phyloP scores from a whole-genome alignment of 108 stramenopile species.

The Nitzschia palea region DNA sequence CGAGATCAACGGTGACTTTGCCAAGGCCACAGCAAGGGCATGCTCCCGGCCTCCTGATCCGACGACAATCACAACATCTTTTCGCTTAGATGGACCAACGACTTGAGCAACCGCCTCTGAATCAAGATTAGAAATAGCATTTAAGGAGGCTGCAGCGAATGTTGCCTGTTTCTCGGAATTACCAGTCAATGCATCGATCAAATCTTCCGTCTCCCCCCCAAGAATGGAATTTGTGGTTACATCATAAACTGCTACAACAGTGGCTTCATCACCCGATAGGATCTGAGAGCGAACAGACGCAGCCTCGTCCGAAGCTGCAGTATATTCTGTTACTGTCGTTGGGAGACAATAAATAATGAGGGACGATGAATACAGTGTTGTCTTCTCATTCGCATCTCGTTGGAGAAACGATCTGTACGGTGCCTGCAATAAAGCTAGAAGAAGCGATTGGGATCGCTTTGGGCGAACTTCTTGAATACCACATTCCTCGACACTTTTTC shows the following conservation, averaged over 20 bases:
- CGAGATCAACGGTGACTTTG: conserved; percentile 72
- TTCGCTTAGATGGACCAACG: conserved; percentile 20
- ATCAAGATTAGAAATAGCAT: conserved; percentile 55
- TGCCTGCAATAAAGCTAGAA: conserved; percentile 57
- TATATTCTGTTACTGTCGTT: conserved; percentile 67
- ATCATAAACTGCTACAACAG: conserved; percentile 65
- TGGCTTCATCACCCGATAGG: conserved; percentile 21
- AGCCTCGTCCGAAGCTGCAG: conserved; percentile 52
- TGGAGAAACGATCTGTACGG: conserved; percentile 74
- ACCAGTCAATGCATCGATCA: conserved; percentile 34
- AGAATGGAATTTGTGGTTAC: conserved; percentile 39
- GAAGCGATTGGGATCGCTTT: conserved; percentile 59
- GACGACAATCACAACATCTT: conserved; percentile 79
- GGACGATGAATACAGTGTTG: conserved; percentile 6
- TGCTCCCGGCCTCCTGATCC: conserved; percentile 89
- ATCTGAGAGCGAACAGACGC: conserved; percentile 62
- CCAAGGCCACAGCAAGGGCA: conserved; percentile 81
- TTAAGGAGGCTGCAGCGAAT: conserved; percentile 42
- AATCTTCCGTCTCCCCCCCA: conserved; percentile 29
- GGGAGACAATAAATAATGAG: conserved; percentile 79
- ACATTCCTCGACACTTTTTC: conserved; percentile 39
- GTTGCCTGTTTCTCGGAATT: conserved; percentile 15
- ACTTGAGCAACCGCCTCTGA: conserved; percentile 40
- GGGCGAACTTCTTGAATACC: conserved; percentile 54
- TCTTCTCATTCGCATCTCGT: conserved; percentile 1